Conservation (phyloP, 495 filamentous ascomycete genomes). For the Neurospora sp. region DNA sequence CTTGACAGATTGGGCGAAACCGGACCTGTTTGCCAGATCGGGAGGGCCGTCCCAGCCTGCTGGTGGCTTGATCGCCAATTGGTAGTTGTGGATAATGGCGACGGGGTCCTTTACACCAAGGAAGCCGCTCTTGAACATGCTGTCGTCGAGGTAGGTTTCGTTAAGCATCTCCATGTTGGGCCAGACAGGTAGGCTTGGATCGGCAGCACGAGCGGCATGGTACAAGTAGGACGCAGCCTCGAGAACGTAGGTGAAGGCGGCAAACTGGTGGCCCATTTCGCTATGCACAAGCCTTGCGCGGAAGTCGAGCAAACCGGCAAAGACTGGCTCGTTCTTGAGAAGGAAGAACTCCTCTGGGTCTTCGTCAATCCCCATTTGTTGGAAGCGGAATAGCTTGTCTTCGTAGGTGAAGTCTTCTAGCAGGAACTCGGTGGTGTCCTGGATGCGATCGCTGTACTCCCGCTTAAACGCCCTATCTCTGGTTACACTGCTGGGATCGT, state of each 20-base stretch:
- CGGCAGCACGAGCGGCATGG: conserved; percentile 1
- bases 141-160: conserved; percentile 1
- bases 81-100: conserved; percentile 5
- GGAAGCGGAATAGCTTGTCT: conserved; percentile 5
- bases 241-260: conserved; percentile 5
- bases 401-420: conserved; percentile 12
- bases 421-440: conserved; percentile 12
- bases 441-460: conserved; percentile 4
- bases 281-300: conserved; percentile 17
- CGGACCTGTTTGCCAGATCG: background rate
- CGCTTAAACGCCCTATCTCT: conserved; percentile 7
- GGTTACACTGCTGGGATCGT: background rate
- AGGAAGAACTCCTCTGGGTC: conserved; percentile 9
- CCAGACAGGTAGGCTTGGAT: conserved; percentile 5
- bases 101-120: background rate
- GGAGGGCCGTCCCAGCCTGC: background rate
- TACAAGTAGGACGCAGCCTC: conserved; percentile 13
- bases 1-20: background rate
- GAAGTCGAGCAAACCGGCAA: conserved; percentile 17
- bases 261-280: conserved; percentile 14
- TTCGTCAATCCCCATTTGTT: background rate
- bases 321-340: conserved; percentile 16
- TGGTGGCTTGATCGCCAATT: background rate
- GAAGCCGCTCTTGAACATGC: conserved; percentile 1
- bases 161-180: background rate